Percentiles rank a stretch among this genome's conserved stretches.
Evolutionary conservation across 305 asterid species (phyloP).

Genomic region (Plantago lanceolata): DNA sequence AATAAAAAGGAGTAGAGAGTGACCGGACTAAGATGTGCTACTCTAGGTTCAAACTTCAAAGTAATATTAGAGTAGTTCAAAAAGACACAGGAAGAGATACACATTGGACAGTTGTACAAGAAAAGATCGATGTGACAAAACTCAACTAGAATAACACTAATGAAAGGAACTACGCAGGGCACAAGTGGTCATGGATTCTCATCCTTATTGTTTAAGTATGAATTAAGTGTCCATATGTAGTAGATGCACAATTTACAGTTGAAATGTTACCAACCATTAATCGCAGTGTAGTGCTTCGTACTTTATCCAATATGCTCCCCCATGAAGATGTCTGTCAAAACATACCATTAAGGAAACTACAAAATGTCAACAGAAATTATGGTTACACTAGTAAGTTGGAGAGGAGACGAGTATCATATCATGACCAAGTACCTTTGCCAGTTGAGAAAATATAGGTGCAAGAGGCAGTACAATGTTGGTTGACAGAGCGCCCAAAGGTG

Average conservation of each 20-base stretch:
- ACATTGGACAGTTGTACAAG: background rate
- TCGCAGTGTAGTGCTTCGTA: constrained; percentile 33
- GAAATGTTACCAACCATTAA: constrained; percentile 34
- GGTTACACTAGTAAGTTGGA: background rate
- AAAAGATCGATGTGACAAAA: background rate
- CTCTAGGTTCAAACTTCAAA: background rate
- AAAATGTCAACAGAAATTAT: constrained; percentile 4
- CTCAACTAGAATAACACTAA: constrained; percentile 1
- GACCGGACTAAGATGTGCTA: too few relatives aligned
- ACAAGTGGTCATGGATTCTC: constrained; percentile 1
- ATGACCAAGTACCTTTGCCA: constrained; percentile 35
- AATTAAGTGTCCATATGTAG: constrained; percentile 2
- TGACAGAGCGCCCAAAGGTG: constrained; percentile 47
- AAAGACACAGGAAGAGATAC: background rate
- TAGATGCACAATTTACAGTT: constrained; percentile 10
- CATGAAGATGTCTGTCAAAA: constrained; percentile 38
- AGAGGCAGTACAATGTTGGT: constrained; percentile 42
- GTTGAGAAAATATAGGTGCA: constrained; percentile 37
- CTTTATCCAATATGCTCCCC: constrained; percentile 30
- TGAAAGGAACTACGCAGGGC: background rate
- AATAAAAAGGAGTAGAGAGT: too few relatives aligned
- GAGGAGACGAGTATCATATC: background rate
- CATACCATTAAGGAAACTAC: constrained; percentile 8
- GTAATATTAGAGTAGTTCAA: background rate
- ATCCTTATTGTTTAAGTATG: background rate